Base-by-base conservation (phyloP, 2,329 filamentous ascomycete genomes). In the Aspergillus tamarii region DNA sequence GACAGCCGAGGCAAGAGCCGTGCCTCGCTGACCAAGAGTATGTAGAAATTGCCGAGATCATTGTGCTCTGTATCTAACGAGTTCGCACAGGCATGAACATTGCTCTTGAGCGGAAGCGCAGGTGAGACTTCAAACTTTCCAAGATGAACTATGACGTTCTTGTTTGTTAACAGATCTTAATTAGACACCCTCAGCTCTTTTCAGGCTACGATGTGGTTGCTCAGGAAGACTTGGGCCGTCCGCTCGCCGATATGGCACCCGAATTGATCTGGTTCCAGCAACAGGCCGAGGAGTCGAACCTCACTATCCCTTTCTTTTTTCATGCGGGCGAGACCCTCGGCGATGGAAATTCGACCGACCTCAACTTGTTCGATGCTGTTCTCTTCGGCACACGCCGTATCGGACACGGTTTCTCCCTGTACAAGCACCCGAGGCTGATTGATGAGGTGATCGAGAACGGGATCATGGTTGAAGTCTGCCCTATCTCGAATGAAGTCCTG, bases 241-340 rank as follows among this genome's bases (percentile, higher is more conserved):
- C 92, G 0, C 85, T 97, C 30, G 83, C 85, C 28, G 90, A 94
- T 68, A 80, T 95, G 6, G 84, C 93, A 0, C 92, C 93, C 0
- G 89, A 95, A 74, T 82, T 97, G 0, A 93, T 97, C 78, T 96
- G 92, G 92, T 97, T 97, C 84, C 88, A 89, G 66, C 92, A 94
- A 77, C 87, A 90, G 71, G 96, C 92, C 75, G 86, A 87, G 0
- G 83, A 90, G 72, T 88, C 91, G 70, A 87, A 87, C 5, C 86
- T 97, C 52, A 87, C 92, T 50, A 88, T 97, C 11, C 94, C 94
- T 1, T 96, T 97, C 81, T 96, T 95, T 83, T 94, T 97, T 82
- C 93, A 97, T 76, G 93, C 94, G 0, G 94, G 93, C 69, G 94
- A 97, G 78, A 92, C 89, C n/a, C 87, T 96, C 0, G 93, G 92